A percentile compares a stretch with the other conserved stretches of the same genome.
These are phyloP conservation scores for Cystobasidiaceae sp. DNA, from an alignment of 1,284 basidiomycete genomes.

Conservation along the genomic window DNA sequence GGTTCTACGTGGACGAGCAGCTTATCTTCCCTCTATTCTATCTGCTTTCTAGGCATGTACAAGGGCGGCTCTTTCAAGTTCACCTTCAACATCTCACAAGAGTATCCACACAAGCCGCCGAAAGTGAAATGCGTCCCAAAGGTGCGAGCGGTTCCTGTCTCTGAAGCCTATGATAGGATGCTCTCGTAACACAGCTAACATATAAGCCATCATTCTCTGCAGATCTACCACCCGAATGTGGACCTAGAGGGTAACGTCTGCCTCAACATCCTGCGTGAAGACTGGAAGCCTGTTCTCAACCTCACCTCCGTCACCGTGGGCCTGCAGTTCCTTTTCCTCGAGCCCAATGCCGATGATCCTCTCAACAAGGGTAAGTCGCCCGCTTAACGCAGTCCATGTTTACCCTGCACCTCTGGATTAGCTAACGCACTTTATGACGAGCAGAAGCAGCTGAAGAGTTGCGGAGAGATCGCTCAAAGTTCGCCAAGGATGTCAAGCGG, in stretches of 20 bases:
- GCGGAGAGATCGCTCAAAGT: slow-evolving; percentile 72
- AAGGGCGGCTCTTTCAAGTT: slow-evolving; percentile 89
- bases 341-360: slow-evolving; percentile 97
- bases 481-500: slow-evolving; percentile 71
- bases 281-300: slow-evolving; percentile 99
- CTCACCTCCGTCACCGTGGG: slow-evolving; percentile 97
- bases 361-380: slow-evolving; percentile 83
- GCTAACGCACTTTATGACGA: not conserved
- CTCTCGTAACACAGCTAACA: not conserved
- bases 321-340: slow-evolving; percentile 94
- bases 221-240: slow-evolving; percentile 99
- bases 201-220: not conserved
- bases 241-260: slow-evolving; percentile 65
- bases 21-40: too few species aligned
- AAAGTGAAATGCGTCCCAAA: slow-evolving; percentile 97
- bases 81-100: slow-evolving; percentile 90
- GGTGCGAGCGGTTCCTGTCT: slow-evolving; percentile 52
- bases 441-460: slow-evolving; percentile 92
- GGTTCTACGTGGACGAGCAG: slow-evolving; percentile 21
- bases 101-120: slow-evolving; percentile 98
- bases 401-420: not conserved
- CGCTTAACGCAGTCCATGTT: not conserved
- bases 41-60: slow-evolving; percentile 86
- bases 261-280: slow-evolving; percentile 90
- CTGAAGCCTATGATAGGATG: not conserved